Evolutionary conservation across 306 rosid species (phyloP).

Genomic region (Fragaria iinumae): DNA sequence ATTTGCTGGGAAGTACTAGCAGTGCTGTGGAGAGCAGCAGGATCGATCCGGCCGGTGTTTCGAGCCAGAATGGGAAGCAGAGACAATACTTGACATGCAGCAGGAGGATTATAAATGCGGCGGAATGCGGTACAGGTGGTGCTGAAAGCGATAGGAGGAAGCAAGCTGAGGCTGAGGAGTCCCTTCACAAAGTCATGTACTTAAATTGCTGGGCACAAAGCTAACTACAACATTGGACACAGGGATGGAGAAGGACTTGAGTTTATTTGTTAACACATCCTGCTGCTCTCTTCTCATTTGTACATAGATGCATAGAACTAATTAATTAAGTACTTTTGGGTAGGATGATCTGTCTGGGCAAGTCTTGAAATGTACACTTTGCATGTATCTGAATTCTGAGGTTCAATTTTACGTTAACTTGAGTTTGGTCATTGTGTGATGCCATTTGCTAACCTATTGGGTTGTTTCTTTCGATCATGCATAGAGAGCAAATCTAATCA

Average conservation of each 20-base stretch:
- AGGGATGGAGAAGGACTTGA: neutral
- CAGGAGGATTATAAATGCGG: neutral
- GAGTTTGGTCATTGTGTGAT: neutral
- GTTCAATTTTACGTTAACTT: neutral
- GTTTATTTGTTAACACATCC: neutral
- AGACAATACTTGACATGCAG: conserved; percentile 2
- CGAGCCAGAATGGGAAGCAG: neutral
- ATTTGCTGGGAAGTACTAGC: neutral
- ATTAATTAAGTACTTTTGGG: neutral
- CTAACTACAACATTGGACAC: neutral
- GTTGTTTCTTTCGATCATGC: neutral
- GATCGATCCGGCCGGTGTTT: neutral
- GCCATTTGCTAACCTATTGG: neutral
- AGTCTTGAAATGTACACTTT: neutral
- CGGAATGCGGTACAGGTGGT: neutral
- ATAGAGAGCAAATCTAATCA: neutral
- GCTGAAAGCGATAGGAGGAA: neutral
- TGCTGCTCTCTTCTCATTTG: neutral
- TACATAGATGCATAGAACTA: neutral
- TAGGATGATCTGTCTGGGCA: neutral
- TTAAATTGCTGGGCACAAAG: conserved; percentile 28
- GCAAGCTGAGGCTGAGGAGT: conserved; percentile 19
- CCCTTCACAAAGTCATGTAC: conserved; percentile 34
- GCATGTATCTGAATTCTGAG: neutral
- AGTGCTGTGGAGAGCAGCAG: neutral